These are phyloP conservation scores for Samsoniella hepiali DNA, from an alignment of 2,329 filamentous ascomycete genomes.

Conservation along the genomic window DNA sequence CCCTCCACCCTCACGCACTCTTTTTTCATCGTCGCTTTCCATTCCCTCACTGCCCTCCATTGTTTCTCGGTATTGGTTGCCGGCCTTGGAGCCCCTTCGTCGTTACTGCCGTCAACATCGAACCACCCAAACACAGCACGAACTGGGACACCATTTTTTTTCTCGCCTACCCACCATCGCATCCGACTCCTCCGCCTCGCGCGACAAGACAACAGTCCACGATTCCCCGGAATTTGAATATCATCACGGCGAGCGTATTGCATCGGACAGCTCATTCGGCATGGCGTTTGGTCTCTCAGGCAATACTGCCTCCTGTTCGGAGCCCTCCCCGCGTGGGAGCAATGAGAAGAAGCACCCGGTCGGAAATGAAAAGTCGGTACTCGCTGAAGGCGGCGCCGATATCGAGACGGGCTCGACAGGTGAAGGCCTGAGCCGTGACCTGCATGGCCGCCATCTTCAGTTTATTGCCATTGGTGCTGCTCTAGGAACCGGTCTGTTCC, in stretches of 20 bases:
- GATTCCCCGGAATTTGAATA: background rate
- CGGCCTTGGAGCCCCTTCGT: slow-evolving; percentile 7
- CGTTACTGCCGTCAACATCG: slow-evolving; percentile 7
- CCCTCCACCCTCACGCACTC: slow-evolving; percentile 9
- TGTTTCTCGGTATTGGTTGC: slow-evolving; percentile 10
- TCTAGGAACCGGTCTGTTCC: slow-evolving; percentile 70
- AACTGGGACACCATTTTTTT: background rate
- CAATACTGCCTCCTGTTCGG: slow-evolving; percentile 11
- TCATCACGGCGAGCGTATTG: background rate
- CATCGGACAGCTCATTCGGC: background rate
- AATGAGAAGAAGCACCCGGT: slow-evolving; percentile 12
- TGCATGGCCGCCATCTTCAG: slow-evolving; percentile 42
- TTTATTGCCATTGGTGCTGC: slow-evolving; percentile 57
- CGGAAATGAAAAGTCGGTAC: slow-evolving; percentile 10
- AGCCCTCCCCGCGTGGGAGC: slow-evolving; percentile 7
- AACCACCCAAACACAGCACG: background rate
- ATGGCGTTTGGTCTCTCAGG: slow-evolving; percentile 8
- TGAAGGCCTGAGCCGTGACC: slow-evolving; percentile 36
- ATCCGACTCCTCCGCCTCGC: slow-evolving; percentile 1
- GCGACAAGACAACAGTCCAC: background rate
- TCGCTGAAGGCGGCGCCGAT: slow-evolving; percentile 24
- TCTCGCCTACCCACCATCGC: slow-evolving; percentile 3
- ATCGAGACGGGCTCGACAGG: slow-evolving; percentile 35
- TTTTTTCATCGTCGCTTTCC: background rate
- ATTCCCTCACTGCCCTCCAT: background rate